Evolutionary conservation across 768 basidiomycete genomes (phyloP).

Genomic region (Pulveroboletus sp.): DNA sequence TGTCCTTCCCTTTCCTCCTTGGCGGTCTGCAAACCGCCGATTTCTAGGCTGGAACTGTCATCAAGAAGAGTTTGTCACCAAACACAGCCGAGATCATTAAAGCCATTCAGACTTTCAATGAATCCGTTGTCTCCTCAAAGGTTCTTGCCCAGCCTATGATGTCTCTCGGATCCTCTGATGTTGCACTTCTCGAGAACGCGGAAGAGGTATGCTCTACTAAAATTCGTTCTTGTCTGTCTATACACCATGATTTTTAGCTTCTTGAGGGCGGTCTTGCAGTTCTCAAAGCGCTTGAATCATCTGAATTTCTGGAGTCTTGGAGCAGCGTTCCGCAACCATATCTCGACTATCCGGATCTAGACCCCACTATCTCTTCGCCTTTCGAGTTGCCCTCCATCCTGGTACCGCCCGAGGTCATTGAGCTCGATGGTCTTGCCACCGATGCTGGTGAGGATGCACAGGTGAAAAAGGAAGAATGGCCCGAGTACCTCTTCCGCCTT

Average conservation of each 20-base stretch:
- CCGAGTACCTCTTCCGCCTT: constrained; percentile 61
- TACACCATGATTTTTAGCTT: constrained; percentile 40
- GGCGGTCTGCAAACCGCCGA: neutral
- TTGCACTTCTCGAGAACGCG: constrained; percentile 42
- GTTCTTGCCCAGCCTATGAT: constrained; percentile 62
- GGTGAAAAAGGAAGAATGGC: constrained; percentile 80
- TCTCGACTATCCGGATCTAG: constrained; percentile 41
- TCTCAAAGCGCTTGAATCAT: constrained; percentile 55
- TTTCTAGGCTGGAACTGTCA: constrained; percentile 57
- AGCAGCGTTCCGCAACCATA: constrained; percentile 66
- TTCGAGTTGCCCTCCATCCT: constrained; percentile 75
- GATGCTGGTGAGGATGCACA: constrained; percentile 68
- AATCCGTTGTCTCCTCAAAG: constrained; percentile 53
- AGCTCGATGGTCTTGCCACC: constrained; percentile 64
- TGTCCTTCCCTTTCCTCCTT: constrained; percentile 11
- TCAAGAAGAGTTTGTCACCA: constrained; percentile 58
- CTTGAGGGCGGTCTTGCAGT: constrained; percentile 68
- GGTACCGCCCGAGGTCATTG: constrained; percentile 84
- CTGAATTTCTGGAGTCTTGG: constrained; percentile 53
- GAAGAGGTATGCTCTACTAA: constrained; percentile 49
- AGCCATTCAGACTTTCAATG: constrained; percentile 66
- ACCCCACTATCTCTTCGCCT: constrained; percentile 36
- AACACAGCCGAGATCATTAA: constrained; percentile 64
- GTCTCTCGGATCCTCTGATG: constrained; percentile 42
- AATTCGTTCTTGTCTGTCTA: neutral